Base-by-base conservation (phyloP, 805 yeast genomes). In the Yarrowia sp. region DNA sequence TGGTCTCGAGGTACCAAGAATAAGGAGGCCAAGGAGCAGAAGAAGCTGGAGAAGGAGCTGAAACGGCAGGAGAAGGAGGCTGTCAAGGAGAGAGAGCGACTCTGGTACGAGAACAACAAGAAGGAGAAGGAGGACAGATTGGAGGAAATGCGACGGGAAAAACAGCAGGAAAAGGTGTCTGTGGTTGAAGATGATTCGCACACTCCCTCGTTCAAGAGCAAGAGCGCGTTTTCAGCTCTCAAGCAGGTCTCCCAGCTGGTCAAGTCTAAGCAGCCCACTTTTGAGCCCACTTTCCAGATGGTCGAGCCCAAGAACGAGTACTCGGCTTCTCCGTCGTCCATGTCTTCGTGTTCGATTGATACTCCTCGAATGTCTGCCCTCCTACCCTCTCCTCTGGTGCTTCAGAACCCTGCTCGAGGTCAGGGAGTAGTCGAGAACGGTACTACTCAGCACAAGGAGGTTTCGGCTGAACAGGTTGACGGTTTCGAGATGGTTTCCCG, bases 271-370 rank as follows among this genome's bases (percentile, higher is more conserved):
- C 67, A 56, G 14, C 11, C n/a, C 16, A 35, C 67, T 5, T 26
- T 41, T 8, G 56, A 63, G 56, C 67, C 67, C 40, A 63, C 67
- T 8, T 63, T 63, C 56, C 67, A 48, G 46, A 63, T 63, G 67
- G 40, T 63, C 9, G 56, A 63, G 48, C 67, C 67, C 32, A 32
- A 32, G 41, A 10, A 41, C 19, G 46, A 19, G 19, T 22, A 55
- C 15, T 55, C 61, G 5, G 49, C 49, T 8, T 26, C 26, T 14
- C 64, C 64, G 16, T 42, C 49, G 8, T 56, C 64, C 3, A 11
- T 56, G 26, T 56, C 64, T 2, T 56, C 64, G 1, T 26, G 49
- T 12, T 56, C 64, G 26, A 42, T 56, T 38, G 64, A 56, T 22
- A 56, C 64, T 26, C 64, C 64, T 11, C 64, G 64, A 42, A 42